Percentiles rank a stretch among this genome's conserved stretches.
phyloP scores from a whole-genome alignment of 2,329 filamentous ascomycete species.

The Claviceps lovelessii region DNA sequence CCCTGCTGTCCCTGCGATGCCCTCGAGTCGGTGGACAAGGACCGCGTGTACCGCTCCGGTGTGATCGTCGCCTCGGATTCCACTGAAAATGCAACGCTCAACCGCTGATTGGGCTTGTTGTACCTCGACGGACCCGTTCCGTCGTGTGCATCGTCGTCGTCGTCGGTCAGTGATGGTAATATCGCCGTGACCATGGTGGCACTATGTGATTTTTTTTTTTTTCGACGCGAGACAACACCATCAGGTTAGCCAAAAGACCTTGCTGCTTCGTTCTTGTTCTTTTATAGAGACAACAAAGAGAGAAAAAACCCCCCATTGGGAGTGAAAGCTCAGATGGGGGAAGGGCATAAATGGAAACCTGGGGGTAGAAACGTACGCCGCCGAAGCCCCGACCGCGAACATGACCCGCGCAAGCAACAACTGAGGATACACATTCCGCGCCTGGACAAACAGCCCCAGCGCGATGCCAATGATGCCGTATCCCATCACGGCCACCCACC shows the following conservation, averaged over 20 bases:
- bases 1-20: not conserved
- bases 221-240: not conserved
- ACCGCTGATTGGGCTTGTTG: conserved; percentile 31
- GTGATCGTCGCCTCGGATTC: conserved; percentile 66
- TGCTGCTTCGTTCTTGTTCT: not conserved
- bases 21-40: conserved; percentile 17
- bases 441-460: conserved; percentile 71
- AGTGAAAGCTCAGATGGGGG: too few relatives aligned
- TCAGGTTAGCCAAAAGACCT: conserved; percentile 1
- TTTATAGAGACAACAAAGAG: too few relatives aligned
- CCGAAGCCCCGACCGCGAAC: conserved; percentile 86
- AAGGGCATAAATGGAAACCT: too few relatives aligned
- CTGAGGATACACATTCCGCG: conserved; percentile 75
- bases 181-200: conserved; percentile 96
- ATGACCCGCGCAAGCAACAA: conserved; percentile 69
- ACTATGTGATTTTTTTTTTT: conserved; percentile 17
- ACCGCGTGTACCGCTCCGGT: conserved; percentile 40
- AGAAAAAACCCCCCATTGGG: not conserved
- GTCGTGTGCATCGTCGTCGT: conserved; percentile 19
- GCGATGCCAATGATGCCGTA: conserved; percentile 70
- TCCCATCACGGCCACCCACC: conserved; percentile 58
- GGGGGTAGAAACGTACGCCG: conserved; percentile 40
- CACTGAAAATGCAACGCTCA: conserved; percentile 51
- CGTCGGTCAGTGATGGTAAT: conserved; percentile 55
- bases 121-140: conserved; percentile 13